These are phyloP conservation scores for Tetrapisispora taiwanensis DNA, from an alignment of 805 yeast genomes.

Conservation along the genomic window DNA sequence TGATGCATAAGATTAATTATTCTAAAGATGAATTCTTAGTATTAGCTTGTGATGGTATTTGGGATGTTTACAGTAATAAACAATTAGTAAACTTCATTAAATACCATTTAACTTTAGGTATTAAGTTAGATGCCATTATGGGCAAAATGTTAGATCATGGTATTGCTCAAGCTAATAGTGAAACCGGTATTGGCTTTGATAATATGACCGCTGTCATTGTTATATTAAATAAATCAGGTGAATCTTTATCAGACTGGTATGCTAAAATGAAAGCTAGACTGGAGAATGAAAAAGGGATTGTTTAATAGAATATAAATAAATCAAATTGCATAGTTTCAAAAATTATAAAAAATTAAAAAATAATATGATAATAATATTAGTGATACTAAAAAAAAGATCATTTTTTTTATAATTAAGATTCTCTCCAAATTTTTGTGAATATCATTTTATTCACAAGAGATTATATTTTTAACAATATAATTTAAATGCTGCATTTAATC, in stretches of 20 bases:
- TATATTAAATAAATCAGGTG: conserved; percentile 42
- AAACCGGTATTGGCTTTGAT: conserved; percentile 74
- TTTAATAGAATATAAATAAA: neutral
- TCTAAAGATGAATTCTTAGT: conserved; percentile 55
- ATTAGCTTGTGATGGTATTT: conserved; percentile 75
- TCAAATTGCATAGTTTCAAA: neutral
- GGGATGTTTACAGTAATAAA: conserved; percentile 60
- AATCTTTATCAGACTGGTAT: conserved; percentile 49
- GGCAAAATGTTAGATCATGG: conserved; percentile 55
- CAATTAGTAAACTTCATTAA: conserved; percentile 46
- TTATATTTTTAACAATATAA: no score
- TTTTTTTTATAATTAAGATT: no score
- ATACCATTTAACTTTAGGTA: conserved; percentile 46
- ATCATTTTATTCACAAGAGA: no score
- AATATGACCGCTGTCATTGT: conserved; percentile 70
- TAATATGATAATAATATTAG: no score
- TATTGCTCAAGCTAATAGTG: conserved; percentile 57
- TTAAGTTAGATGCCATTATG: conserved; percentile 47
- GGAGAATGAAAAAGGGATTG: conserved; percentile 26
- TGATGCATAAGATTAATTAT: conserved; percentile 39
- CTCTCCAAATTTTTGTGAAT: no score
- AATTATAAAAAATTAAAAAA: no score
- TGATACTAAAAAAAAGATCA: no score
- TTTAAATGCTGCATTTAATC: no score
- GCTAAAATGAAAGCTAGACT: conserved; percentile 37